A percentile compares a stretch with the other conserved stretches of the same genome.
Conservation (phyloP, 1,139 yeast species). For the Suhomyces yuchorum region DNA sequence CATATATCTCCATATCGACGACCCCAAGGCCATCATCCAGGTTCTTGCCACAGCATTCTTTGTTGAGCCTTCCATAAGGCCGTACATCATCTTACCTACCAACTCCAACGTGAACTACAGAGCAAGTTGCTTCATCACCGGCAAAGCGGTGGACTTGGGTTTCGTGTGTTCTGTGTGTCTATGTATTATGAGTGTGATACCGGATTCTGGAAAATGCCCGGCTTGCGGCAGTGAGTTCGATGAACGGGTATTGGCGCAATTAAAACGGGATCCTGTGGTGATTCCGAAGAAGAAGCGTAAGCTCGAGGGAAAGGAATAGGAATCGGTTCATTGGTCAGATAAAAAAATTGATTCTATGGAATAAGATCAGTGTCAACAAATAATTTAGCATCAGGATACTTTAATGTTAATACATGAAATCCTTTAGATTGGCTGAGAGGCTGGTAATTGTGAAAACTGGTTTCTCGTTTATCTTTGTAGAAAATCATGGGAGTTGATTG, state of each 20-base stretch:
- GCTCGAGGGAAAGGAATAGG: constrained; percentile 6
- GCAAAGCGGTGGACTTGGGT: constrained; percentile 87
- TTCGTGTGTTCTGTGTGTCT: constrained; percentile 94
- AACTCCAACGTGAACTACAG: constrained; percentile 87
- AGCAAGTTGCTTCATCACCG: constrained; percentile 92
- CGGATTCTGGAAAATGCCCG: constrained; percentile 53
- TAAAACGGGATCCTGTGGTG: constrained; percentile 57
- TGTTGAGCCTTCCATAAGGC: constrained; percentile 80
- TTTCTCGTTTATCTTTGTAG: too few relatives aligned
- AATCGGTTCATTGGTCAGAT: background rate
- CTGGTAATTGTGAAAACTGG: too few relatives aligned
- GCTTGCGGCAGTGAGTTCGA: constrained; percentile 56
- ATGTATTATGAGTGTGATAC: constrained; percentile 73
- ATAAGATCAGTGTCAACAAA: background rate
- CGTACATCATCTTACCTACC: constrained; percentile 77
- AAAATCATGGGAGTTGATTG: too few relatives aligned
- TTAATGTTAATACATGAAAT: background rate
- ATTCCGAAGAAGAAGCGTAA: constrained; percentile 43
- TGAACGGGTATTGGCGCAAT: constrained; percentile 46
- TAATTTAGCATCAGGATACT: background rate
- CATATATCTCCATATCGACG: constrained; percentile 73
- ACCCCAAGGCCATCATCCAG: constrained; percentile 79
- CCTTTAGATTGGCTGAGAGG: too few relatives aligned
- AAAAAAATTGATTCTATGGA: too few relatives aligned
- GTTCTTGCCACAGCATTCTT: constrained; percentile 63